phyloP scores from a whole-genome alignment of 495 filamentous ascomycete species.

The Lophium mytilinum region DNA sequence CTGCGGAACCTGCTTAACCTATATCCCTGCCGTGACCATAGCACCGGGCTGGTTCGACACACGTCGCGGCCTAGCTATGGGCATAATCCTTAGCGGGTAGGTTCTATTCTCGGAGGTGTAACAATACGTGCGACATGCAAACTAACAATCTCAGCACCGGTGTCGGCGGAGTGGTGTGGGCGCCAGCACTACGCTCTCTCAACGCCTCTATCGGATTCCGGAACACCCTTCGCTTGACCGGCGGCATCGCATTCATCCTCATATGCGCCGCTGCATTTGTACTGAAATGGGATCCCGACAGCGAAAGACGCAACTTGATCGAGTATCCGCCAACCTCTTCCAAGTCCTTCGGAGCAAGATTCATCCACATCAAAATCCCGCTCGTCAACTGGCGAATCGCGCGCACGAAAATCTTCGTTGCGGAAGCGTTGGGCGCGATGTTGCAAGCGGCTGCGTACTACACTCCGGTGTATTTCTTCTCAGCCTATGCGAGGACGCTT shows the following conservation, averaged over 20 bases:
- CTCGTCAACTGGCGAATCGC: slow-evolving; percentile 32
- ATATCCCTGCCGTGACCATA: slow-evolving; percentile 36
- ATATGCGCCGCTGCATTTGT: slow-evolving; percentile 19
- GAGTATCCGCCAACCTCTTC: slow-evolving; percentile 12
- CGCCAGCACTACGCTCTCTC: slow-evolving; percentile 29
- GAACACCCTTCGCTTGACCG: slow-evolving; percentile 36
- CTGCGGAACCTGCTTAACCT: slow-evolving; percentile 34
- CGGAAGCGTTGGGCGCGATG: slow-evolving; percentile 29
- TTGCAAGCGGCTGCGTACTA: slow-evolving; percentile 38
- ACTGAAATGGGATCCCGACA: slow-evolving; percentile 31
- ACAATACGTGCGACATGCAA: too few relatives aligned
- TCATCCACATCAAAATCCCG: slow-evolving; percentile 22
- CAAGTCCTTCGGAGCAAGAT: background rate
- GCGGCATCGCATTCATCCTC: slow-evolving; percentile 29
- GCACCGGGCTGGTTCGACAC: slow-evolving; percentile 29
- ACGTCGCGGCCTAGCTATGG: slow-evolving; percentile 36
- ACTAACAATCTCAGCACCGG: slow-evolving; percentile 29
- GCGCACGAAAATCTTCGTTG: slow-evolving; percentile 30
- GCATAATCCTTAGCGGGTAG: slow-evolving; percentile 30
- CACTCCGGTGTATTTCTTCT: slow-evolving; percentile 37
- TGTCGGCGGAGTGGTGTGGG: slow-evolving; percentile 34
- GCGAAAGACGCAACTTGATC: slow-evolving; percentile 21
- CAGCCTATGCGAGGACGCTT: slow-evolving; percentile 34
- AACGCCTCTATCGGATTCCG: slow-evolving; percentile 34
- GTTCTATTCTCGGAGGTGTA: too few relatives aligned